Conservation (phyloP, 352 stramenopile species). For the Globisporangium mamillatum region DNA sequence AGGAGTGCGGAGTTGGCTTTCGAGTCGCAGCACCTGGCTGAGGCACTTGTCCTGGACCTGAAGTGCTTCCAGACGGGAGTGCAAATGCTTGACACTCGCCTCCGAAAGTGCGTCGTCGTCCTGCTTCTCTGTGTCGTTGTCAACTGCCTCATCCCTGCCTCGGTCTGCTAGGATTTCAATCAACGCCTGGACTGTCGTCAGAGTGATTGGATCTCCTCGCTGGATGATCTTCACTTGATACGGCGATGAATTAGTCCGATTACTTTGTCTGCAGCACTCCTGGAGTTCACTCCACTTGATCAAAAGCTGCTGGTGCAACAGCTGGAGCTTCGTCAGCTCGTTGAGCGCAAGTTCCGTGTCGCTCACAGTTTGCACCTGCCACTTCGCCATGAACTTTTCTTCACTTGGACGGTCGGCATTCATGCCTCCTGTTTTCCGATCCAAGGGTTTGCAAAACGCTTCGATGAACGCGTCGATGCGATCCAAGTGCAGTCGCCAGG, state of each 20-base stretch:
- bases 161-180: conserved; percentile 30
- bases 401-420: no score
- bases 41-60: conserved; percentile 35
- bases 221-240: conserved; percentile 20
- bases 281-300: conserved; percentile 50
- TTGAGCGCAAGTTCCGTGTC: conserved; percentile 40
- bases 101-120: not conserved
- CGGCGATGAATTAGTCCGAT: not conserved
- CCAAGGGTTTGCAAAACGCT: conserved; percentile 3
- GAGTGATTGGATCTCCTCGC: conserved; percentile 30
- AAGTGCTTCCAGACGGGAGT: conserved; percentile 29
- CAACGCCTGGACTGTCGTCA: conserved; percentile 38
- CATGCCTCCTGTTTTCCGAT: not conserved
- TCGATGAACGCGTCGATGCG: conserved; percentile 46
- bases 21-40: conserved; percentile 23
- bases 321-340: conserved; percentile 40
- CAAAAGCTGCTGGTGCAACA: conserved; percentile 56
- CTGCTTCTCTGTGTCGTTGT: not conserved
- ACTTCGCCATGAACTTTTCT: not conserved
- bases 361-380: conserved; percentile 20
- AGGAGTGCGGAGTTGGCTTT: not conserved
- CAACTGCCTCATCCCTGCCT: not conserved
- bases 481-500: conserved; percentile 44
- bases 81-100: conserved; percentile 17
- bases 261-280: conserved; percentile 27